Conservation (phyloP, 805 yeast genomes). For the Debaryomyces hansenii region DNA sequence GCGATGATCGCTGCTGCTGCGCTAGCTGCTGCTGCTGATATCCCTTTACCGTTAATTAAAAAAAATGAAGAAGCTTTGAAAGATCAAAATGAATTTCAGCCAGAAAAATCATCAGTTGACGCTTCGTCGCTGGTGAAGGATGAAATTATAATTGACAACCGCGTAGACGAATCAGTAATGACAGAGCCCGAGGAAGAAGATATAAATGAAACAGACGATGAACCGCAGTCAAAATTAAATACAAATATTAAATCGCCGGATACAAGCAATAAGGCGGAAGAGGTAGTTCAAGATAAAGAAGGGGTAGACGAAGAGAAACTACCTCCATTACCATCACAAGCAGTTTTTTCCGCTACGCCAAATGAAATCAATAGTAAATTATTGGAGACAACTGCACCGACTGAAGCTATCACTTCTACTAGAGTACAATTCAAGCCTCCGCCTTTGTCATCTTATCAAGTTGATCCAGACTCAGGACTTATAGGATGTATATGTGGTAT, state of each 20-base stretch:
- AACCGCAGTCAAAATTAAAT: constrained; percentile 4
- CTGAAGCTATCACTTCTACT: background rate
- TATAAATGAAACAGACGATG: constrained; percentile 22
- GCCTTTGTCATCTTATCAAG: constrained; percentile 51
- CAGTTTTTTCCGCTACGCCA: background rate
- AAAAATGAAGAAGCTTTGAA: constrained; percentile 1
- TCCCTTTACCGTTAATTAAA: constrained; percentile 57
- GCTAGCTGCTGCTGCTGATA: constrained; percentile 76
- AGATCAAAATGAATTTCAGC: too few species aligned
- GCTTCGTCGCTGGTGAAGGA: background rate
- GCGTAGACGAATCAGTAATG: constrained; percentile 5
- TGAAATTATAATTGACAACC: background rate
- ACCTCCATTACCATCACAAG: too few species aligned
- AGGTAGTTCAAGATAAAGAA: background rate
- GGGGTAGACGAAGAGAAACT: too few species aligned
- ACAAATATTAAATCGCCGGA: background rate
- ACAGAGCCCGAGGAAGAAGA: constrained; percentile 21
- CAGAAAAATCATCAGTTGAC: too few species aligned
- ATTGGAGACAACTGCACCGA: background rate
- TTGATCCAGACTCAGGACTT: constrained; percentile 78
- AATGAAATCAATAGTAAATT: background rate
- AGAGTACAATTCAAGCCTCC: constrained; percentile 16
- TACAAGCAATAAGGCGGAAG: background rate
- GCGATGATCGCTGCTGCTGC: constrained; percentile 83
- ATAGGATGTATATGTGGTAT: constrained; percentile 89